Evolutionary conservation across 2,329 filamentous ascomycete species (phyloP).

Genomic region (Apiospora aurea): DNA sequence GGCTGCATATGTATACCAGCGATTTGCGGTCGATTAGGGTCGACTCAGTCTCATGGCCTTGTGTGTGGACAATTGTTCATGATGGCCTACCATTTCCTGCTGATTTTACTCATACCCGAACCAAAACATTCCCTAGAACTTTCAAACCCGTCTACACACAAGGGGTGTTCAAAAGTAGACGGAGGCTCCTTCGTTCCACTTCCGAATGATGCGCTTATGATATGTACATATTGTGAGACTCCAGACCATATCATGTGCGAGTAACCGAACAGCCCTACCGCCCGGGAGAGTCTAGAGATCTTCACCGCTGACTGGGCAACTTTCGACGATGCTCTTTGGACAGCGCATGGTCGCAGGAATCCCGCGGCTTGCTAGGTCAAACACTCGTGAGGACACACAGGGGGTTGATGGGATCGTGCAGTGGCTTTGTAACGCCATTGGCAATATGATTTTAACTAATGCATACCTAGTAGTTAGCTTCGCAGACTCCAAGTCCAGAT

Average conservation of each 20-base stretch:
- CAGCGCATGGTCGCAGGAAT: slow-evolving; percentile 7
- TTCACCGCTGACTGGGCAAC: neutral
- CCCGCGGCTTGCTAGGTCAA: neutral
- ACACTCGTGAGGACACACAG: neutral
- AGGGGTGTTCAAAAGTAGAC: neutral
- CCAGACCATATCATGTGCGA: neutral
- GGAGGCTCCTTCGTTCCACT: neutral
- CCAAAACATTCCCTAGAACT: neutral
- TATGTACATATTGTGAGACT: neutral
- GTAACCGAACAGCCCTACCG: neutral
- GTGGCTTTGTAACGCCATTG: neutral
- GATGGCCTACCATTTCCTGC: neutral
- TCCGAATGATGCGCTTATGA: neutral
- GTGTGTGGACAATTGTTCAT: neutral
- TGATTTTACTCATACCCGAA: neutral
- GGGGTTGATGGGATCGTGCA: neutral
- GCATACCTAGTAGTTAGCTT: neutral
- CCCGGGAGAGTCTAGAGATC: neutral
- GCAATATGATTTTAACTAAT: neutral
- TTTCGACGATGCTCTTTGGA: neutral
- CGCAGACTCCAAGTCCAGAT: neutral
- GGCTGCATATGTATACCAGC: neutral
- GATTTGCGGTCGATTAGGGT: neutral
- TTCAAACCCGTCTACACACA: neutral
- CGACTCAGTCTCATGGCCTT: neutral